Conservation (phyloP, 129 eudicot species). For the Deinandra increscens region DNA sequence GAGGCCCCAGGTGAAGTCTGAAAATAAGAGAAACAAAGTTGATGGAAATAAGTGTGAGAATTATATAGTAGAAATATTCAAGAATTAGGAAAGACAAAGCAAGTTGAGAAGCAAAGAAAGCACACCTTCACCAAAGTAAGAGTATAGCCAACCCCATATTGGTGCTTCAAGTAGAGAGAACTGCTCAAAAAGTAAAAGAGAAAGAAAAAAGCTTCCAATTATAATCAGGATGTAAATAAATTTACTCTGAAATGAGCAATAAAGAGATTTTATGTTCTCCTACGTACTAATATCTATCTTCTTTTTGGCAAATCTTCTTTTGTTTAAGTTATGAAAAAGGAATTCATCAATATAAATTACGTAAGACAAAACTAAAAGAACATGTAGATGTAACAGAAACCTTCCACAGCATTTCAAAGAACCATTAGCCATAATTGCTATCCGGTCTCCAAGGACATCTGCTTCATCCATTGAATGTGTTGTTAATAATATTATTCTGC, state of each 20-base stretch:
- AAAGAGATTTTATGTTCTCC: conserved; percentile 5
- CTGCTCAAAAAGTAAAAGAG: conserved; percentile 41
- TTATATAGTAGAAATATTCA: neutral
- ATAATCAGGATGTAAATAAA: neutral
- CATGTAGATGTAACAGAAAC: conserved; percentile 37
- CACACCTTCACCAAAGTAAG: conserved; percentile 97
- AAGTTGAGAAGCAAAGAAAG: conserved; percentile 17
- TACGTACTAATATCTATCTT: conserved; percentile 13
- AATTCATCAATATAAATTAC: neutral
- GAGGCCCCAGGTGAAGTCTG: conserved; percentile 88
- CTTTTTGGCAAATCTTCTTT: conserved; percentile 4
- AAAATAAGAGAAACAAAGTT: conserved; percentile 22
- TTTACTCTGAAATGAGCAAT: neutral
- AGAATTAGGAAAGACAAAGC: neutral
- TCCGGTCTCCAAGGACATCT: conserved; percentile 96
- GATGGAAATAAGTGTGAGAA: conserved; percentile 5
- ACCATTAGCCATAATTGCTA: conserved; percentile 99
- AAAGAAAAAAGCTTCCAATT: conserved; percentile 11
- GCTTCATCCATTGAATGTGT: conserved; percentile 99
- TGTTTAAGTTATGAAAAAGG: neutral
- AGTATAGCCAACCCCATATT: conserved; percentile 98
- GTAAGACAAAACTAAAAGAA: neutral
- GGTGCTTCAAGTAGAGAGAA: conserved; percentile 96
- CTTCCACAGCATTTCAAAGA: conserved; percentile 98
- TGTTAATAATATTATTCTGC: conserved; percentile 85